Conservation (phyloP, 202 grass and related monocot species). For the Dendrocalamus latiflorus region DNA sequence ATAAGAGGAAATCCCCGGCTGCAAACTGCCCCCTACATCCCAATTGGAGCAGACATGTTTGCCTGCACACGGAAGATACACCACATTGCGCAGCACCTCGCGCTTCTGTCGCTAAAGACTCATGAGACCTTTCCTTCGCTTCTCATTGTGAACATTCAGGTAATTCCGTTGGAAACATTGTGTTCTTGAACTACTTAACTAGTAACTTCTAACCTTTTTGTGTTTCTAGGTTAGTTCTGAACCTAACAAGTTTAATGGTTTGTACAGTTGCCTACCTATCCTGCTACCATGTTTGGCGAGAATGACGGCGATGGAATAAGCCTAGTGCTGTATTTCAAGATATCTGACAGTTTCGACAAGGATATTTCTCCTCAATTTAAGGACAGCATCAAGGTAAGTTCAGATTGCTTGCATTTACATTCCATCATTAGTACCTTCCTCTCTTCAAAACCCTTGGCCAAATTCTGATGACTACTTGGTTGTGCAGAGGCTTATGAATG, state of each 20-base stretch:
- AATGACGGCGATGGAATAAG: slow-evolving; percentile 79
- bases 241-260: neutral
- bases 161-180: slow-evolving; percentile 7
- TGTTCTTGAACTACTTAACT: neutral
- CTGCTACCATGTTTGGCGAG: slow-evolving; percentile 68
- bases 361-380: slow-evolving; percentile 61
- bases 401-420: neutral
- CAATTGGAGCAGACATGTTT: slow-evolving; percentile 83
- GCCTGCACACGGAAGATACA: slow-evolving; percentile 60
- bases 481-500: slow-evolving; percentile 66
- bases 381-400: slow-evolving; percentile 72
- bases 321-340: slow-evolving; percentile 84
- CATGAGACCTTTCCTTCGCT: slow-evolving; percentile 70
- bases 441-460: neutral
- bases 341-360: slow-evolving; percentile 82
- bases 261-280: slow-evolving; percentile 76
- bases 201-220: neutral
- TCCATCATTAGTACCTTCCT: neutral
- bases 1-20: slow-evolving; percentile 77
- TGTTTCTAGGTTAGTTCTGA: slow-evolving; percentile 15
- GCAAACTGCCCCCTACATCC: slow-evolving; percentile 58
- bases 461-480: slow-evolving; percentile 13
- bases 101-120: slow-evolving; percentile 53
- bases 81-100: slow-evolving; percentile 80
- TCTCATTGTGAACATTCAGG: slow-evolving; percentile 93